Percentiles rank a stretch among this genome's conserved stretches.
These are phyloP conservation scores for Heliosperma pusillum DNA, from an alignment of 148 eudicot genomes.

Conservation along the genomic window DNA sequence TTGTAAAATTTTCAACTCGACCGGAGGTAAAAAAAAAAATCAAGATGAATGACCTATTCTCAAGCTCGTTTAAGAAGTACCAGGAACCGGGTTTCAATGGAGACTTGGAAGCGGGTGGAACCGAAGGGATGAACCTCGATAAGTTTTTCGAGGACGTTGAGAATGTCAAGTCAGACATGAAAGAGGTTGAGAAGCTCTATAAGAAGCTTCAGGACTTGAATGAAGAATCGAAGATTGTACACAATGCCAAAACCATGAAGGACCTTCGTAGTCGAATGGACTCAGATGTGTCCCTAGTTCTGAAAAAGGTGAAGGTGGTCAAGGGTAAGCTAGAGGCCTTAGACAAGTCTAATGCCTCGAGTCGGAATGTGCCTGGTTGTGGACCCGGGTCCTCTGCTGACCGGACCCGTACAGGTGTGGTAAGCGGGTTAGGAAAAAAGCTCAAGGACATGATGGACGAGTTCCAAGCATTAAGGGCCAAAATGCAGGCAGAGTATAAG, in stretches of 20 bases:
- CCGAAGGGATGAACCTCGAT: slow-evolving; percentile 41
- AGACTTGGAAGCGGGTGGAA: slow-evolving; percentile 25
- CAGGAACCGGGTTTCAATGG: slow-evolving; percentile 15
- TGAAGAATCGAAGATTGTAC: slow-evolving; percentile 43
- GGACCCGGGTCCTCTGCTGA: slow-evolving; percentile 49
- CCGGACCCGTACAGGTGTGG: slow-evolving; percentile 46
- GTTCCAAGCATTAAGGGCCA: slow-evolving; percentile 48
- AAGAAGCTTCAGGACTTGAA: slow-evolving; percentile 43
- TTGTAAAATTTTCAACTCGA: not conserved
- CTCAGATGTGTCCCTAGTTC: slow-evolving; percentile 37
- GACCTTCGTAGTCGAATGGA: slow-evolving; percentile 46
- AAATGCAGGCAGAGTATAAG: slow-evolving; percentile 44
- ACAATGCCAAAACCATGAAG: slow-evolving; percentile 49
- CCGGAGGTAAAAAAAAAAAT: not conserved
- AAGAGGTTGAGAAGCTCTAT: slow-evolving; percentile 45
- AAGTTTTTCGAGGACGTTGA: slow-evolving; percentile 55
- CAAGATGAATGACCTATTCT: slow-evolving; percentile 39
- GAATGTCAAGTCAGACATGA: slow-evolving; percentile 49
- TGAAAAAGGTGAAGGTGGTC: slow-evolving; percentile 45
- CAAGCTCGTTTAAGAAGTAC: slow-evolving; percentile 33
- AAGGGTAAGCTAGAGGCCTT: slow-evolving; percentile 53
- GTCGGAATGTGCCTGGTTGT: slow-evolving; percentile 41
- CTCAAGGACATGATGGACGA: slow-evolving; percentile 59
- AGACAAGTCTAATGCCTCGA: slow-evolving; percentile 44
- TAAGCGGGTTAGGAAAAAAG: slow-evolving; percentile 49